Base-by-base conservation (phyloP, 2,329 filamentous ascomycete genomes). In the Dichotomopilus funicola region DNA sequence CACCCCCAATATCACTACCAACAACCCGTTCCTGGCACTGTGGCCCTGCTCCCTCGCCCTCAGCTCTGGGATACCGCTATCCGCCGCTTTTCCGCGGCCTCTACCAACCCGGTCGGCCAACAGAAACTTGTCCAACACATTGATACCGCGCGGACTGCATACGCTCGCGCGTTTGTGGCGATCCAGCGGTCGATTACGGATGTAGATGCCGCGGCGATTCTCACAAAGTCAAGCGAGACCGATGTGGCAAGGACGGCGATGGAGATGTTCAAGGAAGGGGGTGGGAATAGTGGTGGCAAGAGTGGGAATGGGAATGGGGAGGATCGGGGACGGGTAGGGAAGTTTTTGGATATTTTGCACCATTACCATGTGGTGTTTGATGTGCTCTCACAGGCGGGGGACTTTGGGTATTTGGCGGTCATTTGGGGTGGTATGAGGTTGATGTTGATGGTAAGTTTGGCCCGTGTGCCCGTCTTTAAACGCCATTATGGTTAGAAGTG, bases 281-380 rank as follows among this genome's bases (percentile, higher is more conserved):
- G 19, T 27, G 19, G 19, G 19, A 27, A 27, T 27, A 3, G 19
- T 3, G 3, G 19, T 27, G 19, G 19, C 3, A 27, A 27, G 19
- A 27, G 19, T 27, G 19, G 47, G 12, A 9, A 46, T 2, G 38
- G 56, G 2, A 27, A 13, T 13, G 55, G 38, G 4, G 54, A 57
- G 5, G 54, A 52, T n/a, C 6, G 13, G 12, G 42, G 53, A 4
- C 49, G 42, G 5, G 49, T 51, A 27, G 53, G 62, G 38, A 55
- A 48, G 40, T 61, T 66, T 12, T 57, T 66, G 41, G 62, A 64
- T 38, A 56, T 61, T 3, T 11, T 66, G 11, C 59, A 63, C 37
- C 59, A 55, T 11, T 55, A 55, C n/a, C 42, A 60, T 5, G 63
- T 62, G 11, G 63, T 65, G 7, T 66, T 67, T 47, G 64, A 66